Evolutionary conservation across 2,329 filamentous ascomycete species (phyloP).

Genomic region (Monosporascus sp.): DNA sequence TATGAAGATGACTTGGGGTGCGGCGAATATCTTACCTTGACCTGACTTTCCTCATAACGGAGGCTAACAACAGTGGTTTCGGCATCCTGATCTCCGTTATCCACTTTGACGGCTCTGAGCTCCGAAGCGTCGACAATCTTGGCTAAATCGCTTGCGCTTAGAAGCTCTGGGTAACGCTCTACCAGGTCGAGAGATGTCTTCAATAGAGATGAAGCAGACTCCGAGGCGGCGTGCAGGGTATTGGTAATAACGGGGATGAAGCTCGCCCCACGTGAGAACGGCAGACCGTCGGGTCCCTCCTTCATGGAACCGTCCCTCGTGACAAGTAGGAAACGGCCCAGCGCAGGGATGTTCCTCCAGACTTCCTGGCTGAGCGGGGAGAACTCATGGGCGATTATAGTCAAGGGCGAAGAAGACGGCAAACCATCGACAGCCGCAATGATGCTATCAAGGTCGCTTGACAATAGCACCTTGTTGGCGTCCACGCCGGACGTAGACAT

Average conservation of each 20-base stretch:
- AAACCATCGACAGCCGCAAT: neutral
- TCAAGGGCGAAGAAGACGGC: neutral
- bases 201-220: neutral
- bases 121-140: neutral
- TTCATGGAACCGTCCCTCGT: neutral
- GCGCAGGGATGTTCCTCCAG: constrained; percentile 7
- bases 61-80: constrained; percentile 1
- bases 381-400: constrained; percentile 7
- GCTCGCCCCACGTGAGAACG: constrained; percentile 7
- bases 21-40: constrained; percentile 5
- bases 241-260: constrained; percentile 7
- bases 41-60: constrained; percentile 1
- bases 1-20: too few relatives aligned
- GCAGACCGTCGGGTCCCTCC: constrained; percentile 2
- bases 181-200: neutral
- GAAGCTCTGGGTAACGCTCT: neutral
- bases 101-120: neutral
- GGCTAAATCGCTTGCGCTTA: neutral
- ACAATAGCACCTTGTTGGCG: constrained; percentile 2
- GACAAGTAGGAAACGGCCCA: constrained; percentile 3
- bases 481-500: constrained; percentile 2
- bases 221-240: neutral
- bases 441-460: constrained; percentile 1
- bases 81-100: neutral
- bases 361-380: constrained; percentile 5